Conservation (phyloP, 139 green algal genomes). For the Edaphochlamys debaryana region DNA sequence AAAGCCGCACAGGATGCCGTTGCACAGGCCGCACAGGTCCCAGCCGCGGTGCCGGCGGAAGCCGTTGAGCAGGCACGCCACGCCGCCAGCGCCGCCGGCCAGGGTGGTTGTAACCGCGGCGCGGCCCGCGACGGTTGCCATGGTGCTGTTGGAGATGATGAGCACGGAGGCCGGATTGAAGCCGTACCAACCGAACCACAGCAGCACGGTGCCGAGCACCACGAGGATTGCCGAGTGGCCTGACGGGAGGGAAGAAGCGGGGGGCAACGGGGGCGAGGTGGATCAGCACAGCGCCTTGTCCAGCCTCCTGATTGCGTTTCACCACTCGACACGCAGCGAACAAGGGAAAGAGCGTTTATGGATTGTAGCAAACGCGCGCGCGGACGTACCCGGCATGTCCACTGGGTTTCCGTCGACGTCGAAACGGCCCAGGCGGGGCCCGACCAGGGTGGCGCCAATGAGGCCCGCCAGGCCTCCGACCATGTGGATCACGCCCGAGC, state of each 20-base stretch:
- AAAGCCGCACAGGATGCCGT: slow-evolving; percentile 83
- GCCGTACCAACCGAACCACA: slow-evolving; percentile 93
- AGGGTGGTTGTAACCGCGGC: slow-evolving; percentile 87
- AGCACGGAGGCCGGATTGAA: slow-evolving; percentile 74
- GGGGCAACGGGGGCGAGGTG: too few species aligned
- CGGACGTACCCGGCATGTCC: slow-evolving; percentile 74
- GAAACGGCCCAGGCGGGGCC: slow-evolving; percentile 91
- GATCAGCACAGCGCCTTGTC: too few species aligned
- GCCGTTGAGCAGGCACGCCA: slow-evolving; percentile 60
- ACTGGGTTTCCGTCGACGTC: slow-evolving; percentile 59
- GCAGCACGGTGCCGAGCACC: slow-evolving; percentile 69
- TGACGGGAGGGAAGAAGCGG: too few species aligned
- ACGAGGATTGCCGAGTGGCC: slow-evolving; percentile 71
- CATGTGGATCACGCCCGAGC: slow-evolving; percentile 75
- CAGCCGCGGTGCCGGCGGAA: slow-evolving; percentile 61
- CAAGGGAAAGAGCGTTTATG: too few species aligned
- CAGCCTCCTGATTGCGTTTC: too few species aligned
- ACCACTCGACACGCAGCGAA: too few species aligned
- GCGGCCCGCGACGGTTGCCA: slow-evolving; percentile 25
- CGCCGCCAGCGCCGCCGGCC: slow-evolving; percentile 60
- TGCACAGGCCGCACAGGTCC: slow-evolving; percentile 79
- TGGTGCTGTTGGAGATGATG: slow-evolving; percentile 36
- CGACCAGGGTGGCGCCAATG: slow-evolving; percentile 82
- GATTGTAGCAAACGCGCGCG: too few species aligned
- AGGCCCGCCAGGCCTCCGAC: slow-evolving; percentile 81